These are phyloP conservation scores for Penicillium sp. DNA, from an alignment of 2,329 filamentous ascomycete species.

Conservation along the genomic window DNA sequence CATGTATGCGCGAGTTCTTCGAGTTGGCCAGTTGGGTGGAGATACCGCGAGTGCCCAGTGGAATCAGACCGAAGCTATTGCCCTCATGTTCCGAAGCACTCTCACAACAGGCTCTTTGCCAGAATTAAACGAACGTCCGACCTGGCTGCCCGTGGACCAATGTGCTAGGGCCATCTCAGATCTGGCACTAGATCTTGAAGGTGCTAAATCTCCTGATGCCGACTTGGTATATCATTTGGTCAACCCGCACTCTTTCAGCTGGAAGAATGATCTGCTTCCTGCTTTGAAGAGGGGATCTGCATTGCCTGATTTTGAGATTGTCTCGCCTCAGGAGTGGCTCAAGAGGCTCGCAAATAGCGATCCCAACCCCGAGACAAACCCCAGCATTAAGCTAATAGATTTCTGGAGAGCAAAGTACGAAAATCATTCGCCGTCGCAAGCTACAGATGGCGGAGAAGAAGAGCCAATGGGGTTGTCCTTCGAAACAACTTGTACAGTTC, in stretches of 20 bases:
- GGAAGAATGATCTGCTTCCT: constrained; percentile 41
- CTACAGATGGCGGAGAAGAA: background rate
- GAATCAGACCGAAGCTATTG: constrained; percentile 48
- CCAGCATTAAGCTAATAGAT: constrained; percentile 58
- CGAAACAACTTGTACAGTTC: constrained; percentile 18
- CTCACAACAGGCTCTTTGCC: constrained; percentile 52
- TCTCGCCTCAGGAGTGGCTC: constrained; percentile 40
- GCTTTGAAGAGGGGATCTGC: constrained; percentile 30
- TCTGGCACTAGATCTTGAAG: constrained; percentile 33
- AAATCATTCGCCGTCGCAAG: background rate
- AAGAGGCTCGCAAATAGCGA: constrained; percentile 46
- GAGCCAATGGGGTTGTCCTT: constrained; percentile 13
- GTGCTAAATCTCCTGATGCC: constrained; percentile 21
- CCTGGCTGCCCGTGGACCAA: constrained; percentile 53
- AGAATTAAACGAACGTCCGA: constrained; percentile 47
- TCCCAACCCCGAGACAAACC: constrained; percentile 54
- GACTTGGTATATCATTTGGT: constrained; percentile 56
- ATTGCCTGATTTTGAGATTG: constrained; percentile 38
- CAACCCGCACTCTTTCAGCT: constrained; percentile 50
- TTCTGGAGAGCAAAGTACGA: constrained; percentile 59
- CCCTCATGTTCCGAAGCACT: constrained; percentile 56
- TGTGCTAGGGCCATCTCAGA: constrained; percentile 38
- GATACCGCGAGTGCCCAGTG: constrained; percentile 33
- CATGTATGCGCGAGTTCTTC: constrained; percentile 36
- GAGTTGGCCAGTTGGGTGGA: constrained; percentile 43